Evolutionary conservation across 805 yeast species (phyloP).

Genomic region (Spathaspora passalidarum): DNA sequence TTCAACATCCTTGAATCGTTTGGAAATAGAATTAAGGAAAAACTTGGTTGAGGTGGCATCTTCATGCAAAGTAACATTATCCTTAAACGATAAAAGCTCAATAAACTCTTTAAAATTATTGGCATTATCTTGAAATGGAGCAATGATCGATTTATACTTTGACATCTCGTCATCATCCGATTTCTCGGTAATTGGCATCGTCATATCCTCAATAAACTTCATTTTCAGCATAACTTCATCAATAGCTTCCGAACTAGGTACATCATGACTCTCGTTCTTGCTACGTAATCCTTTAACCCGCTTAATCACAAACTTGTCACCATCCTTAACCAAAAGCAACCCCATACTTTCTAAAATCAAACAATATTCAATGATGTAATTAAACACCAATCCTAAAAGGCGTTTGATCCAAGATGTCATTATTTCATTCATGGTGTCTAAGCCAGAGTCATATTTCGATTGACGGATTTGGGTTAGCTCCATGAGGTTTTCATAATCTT

Average conservation of each 20-base stretch:
- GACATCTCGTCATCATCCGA: neutral
- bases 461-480: conserved; percentile 32
- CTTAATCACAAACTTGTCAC: conserved; percentile 45
- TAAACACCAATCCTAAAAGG: conserved; percentile 18
- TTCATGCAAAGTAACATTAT: conserved; percentile 22
- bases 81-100: conserved; percentile 24
- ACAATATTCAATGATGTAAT: conserved; percentile 46
- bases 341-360: conserved; percentile 74
- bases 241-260: conserved; percentile 40
- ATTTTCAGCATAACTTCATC: conserved; percentile 36
- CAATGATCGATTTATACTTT: neutral
- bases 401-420: conserved; percentile 14
- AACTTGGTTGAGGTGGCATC: conserved; percentile 22
- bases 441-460: conserved; percentile 22
- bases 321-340: conserved; percentile 52
- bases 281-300: conserved; percentile 76
- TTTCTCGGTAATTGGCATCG: neutral
- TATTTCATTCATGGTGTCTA: conserved; percentile 22
- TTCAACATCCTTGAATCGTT: conserved; percentile 87
- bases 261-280: conserved; percentile 11
- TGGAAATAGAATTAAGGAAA: conserved; percentile 48
- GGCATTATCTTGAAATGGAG: neutral
- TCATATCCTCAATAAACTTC: conserved; percentile 46
- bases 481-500: conserved; percentile 41
- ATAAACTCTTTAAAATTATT: conserved; percentile 3